Percentiles rank a stretch among this genome's conserved stretches.
These are phyloP conservation scores for Melampsora abietis-canadensis DNA, from an alignment of 1,284 basidiomycete species.

Conservation along the genomic window DNA sequence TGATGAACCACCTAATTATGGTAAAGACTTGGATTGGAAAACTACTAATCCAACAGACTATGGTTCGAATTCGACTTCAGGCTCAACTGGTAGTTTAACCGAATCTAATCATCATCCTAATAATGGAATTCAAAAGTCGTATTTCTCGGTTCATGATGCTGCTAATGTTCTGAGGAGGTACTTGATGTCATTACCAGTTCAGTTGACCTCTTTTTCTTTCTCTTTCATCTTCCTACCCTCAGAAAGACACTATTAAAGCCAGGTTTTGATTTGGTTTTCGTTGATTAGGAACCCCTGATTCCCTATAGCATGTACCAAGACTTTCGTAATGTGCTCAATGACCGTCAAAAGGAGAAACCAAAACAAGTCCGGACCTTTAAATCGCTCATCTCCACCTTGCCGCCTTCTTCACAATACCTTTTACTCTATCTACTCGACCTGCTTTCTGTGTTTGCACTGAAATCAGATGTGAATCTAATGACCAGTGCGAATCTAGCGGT, in stretches of 20 bases:
- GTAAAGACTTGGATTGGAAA: conserved; percentile 87
- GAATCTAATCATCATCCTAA: background rate
- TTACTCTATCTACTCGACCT: conserved; percentile 94
- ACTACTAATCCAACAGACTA: conserved; percentile 55
- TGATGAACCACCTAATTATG: conserved; percentile 86
- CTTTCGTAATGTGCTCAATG: conserved; percentile 16
- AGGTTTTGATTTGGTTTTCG: conserved; percentile 36
- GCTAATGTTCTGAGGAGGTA: conserved; percentile 93
- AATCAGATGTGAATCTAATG: conserved; percentile 90
- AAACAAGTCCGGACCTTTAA: conserved; percentile 61
- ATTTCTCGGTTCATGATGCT: conserved; percentile 89
- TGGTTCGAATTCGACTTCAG: background rate
- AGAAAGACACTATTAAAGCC: conserved; percentile 51
- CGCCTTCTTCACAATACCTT: conserved; percentile 84
- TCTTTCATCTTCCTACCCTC: conserved; percentile 53
- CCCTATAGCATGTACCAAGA: conserved; percentile 23
- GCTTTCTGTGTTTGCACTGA: conserved; percentile 86
- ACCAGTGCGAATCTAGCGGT: conserved; percentile 88
- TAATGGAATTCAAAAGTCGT: conserved; percentile 45
- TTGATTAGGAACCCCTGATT: conserved; percentile 52
- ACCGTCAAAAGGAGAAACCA: conserved; percentile 16
- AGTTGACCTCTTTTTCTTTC: conserved; percentile 53
- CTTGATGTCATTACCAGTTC: conserved; percentile 89
- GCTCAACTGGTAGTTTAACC: background rate
- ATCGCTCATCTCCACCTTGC: conserved; percentile 75